A percentile compares a stretch with the other conserved stretches of the same genome.
Evolutionary conservation across 1,284 basidiomycete species (phyloP).

Genomic region (Fomitopsis pinicola): DNA sequence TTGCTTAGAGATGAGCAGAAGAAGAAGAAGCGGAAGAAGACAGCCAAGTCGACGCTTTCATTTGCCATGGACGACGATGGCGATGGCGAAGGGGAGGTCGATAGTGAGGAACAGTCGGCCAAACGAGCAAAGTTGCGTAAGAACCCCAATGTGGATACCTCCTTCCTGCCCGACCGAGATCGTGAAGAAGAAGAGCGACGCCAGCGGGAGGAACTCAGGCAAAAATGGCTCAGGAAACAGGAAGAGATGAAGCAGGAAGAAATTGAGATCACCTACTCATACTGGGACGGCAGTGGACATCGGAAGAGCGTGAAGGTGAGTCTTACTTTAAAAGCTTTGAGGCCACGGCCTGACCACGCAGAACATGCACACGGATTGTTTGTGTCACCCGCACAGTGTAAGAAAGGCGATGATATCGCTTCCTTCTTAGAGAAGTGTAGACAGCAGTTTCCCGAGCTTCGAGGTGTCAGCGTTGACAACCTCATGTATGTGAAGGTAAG

Average conservation of each 20-base stretch:
- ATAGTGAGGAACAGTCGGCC: constrained; percentile 37
- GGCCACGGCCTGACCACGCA: constrained; percentile 24
- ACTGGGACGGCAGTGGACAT: constrained; percentile 98
- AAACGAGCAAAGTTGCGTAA: constrained; percentile 86
- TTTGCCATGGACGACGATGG: constrained; percentile 83
- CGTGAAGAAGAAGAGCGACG: constrained; percentile 89
- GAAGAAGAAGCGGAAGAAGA: constrained; percentile 91
- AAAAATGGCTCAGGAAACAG: constrained; percentile 90
- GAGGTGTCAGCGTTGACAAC: constrained; percentile 89
- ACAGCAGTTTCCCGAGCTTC: constrained; percentile 87
- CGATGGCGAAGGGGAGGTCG: constrained; percentile 28
- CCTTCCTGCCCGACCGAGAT: constrained; percentile 95
- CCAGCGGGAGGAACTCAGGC: constrained; percentile 83
- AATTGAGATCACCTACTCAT: constrained; percentile 92
- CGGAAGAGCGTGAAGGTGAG: constrained; percentile 86
- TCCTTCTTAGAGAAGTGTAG: constrained; percentile 91
- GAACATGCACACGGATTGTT: constrained; percentile 17
- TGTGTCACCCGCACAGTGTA: constrained; percentile 59
- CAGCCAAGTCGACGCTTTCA: constrained; percentile 79
- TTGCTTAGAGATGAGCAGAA: constrained; percentile 81
- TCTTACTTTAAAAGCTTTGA: constrained; percentile 14
- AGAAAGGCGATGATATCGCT: constrained; percentile 94
- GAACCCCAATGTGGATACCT: constrained; percentile 96
- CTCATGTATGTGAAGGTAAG: constrained; percentile 96
- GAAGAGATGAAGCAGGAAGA: constrained; percentile 86